Base-by-base conservation (phyloP, 768 basidiomycete genomes). In the Cystofilobasidium capitatum region DNA sequence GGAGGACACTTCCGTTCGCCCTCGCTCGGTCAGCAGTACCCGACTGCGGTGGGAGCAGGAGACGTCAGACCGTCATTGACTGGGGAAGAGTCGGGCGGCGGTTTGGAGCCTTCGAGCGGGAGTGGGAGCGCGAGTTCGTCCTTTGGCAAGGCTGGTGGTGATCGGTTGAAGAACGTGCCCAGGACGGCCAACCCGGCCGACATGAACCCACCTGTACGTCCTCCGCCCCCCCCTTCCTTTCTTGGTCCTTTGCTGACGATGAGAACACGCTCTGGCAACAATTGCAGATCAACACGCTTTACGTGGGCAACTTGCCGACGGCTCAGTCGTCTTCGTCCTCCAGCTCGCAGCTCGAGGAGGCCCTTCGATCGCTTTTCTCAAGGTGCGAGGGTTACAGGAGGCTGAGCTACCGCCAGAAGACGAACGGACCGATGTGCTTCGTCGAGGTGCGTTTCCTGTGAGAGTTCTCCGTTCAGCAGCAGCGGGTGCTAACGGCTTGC, bases 391-490 rank as follows among this genome's bases (percentile, higher is more conserved):
- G 96, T 2, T 99, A 86, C 78, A 87, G 90, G 66, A 88, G 93
- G 73, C 82, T 99, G 70, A 91, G 87, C 74, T 98, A 92, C 81
- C 82, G 93, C 62, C 91, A 94, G 74, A 99, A 99, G 80, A 89
- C 84, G 76, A 93, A 93, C 73, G 93, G 96, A 0, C 94, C 94
- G 10, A 98, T 98, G 93, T 98, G 96, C 77, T 98, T 98, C 76
- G 92, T 98, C 54, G 96, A 99, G 85, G 90, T 91, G 73, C 31
- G 76, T 71, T 73, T 70, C 33, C 57, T 61, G 8, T 57, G 55
- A 13, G 26, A 13, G 12, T 8, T 57, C 8, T 64, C 42, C 54
- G 39, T 45, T 5, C 10, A 26, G 9, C 54, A 3, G 5, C 33
- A 14, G 44, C 17, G 36, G 1, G 31, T 49, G 45, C 31, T 31